Evolutionary conservation across 805 yeast species (phyloP), one percentile per base, ranked within the genome.

Genomic region (Saccharomycopsis fibuligera): DNA sequence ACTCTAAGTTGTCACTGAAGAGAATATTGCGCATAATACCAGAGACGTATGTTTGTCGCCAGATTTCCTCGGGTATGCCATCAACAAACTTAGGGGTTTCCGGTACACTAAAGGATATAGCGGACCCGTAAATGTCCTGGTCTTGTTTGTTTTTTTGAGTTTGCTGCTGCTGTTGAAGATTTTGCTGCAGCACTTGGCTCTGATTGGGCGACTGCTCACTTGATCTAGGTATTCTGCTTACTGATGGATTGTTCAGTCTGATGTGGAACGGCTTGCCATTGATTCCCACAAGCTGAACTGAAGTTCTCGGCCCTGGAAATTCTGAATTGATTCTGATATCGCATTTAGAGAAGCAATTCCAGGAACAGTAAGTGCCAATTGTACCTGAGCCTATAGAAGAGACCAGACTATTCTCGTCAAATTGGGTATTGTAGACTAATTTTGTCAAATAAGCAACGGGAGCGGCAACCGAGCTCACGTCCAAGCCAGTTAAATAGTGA

Each of bases 251-350:
- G 9, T 40, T 30, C 9, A 17, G 17, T 44, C 35, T 43, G 35
- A 50, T 29, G 9, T 47, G 41, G 35, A 49, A 45, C 2, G 53
- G 54, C 21, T 50, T 50, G 16, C 56, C 54, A 33, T 48, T 48
- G 19, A 48, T 44, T 1, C 49, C 56, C 14, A 53, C 29, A 10
- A 50, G 38, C 35, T 47, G 56, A 14, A 53, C 48, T 5, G 33
- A 33, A 8, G 54, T 48, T 17, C 22, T 44, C 29, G 50, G 54
- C 9, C 77, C 78, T 0, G 85, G 83, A 53, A 79, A 74, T 41
- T 72, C 70, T 17, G 77, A 74, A 58, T 79, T 62, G 57, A 88
- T 78, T 19, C 96, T 71, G 35, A 90, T 67, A 62, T 91, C 99
- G 4, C 83, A 74, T 48, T 74, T 74, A 35, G 79, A 68, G 58